Evolutionary conservation across 2,329 filamentous ascomycete species (phyloP).

Genomic region (Diplocarpon rosae): DNA sequence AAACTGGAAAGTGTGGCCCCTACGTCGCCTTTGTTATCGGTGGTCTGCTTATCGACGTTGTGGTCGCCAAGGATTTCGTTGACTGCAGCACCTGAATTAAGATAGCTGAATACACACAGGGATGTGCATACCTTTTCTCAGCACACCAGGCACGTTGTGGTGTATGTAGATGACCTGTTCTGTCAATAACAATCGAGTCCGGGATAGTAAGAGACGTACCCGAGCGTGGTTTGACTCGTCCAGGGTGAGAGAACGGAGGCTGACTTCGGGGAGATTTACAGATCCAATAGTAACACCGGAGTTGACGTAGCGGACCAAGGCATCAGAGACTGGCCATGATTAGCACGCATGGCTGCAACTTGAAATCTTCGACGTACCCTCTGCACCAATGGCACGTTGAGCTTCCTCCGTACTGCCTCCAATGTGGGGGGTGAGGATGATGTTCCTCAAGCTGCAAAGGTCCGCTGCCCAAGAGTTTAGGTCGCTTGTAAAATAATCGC

Average conservation of each 20-base stretch:
- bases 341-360: background rate
- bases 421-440: constrained; percentile 94
- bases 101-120: background rate
- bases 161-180: constrained; percentile 81
- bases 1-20: constrained; percentile 19
- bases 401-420: constrained; percentile 97
- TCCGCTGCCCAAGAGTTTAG: constrained; percentile 82
- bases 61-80: constrained; percentile 91
- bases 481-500: constrained; percentile 80
- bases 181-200: constrained; percentile 15
- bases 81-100: constrained; percentile 44
- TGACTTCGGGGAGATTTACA: constrained; percentile 95
- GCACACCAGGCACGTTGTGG: constrained; percentile 88
- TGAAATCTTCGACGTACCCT: constrained; percentile 37
- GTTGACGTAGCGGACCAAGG: constrained; percentile 89
- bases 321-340: constrained; percentile 55
- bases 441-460: constrained; percentile 73
- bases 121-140: constrained; percentile 55
- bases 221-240: constrained; percentile 85
- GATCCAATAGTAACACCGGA: constrained; percentile 83
- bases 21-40: constrained; percentile 84
- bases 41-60: constrained; percentile 99
- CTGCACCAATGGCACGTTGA: constrained; percentile 87
- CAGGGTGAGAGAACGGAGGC: constrained; percentile 76
- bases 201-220: constrained; percentile 33